Evolutionary conservation across 2,329 filamentous ascomycete genomes (phyloP).

Genomic region (Microdochium paspali): DNA sequence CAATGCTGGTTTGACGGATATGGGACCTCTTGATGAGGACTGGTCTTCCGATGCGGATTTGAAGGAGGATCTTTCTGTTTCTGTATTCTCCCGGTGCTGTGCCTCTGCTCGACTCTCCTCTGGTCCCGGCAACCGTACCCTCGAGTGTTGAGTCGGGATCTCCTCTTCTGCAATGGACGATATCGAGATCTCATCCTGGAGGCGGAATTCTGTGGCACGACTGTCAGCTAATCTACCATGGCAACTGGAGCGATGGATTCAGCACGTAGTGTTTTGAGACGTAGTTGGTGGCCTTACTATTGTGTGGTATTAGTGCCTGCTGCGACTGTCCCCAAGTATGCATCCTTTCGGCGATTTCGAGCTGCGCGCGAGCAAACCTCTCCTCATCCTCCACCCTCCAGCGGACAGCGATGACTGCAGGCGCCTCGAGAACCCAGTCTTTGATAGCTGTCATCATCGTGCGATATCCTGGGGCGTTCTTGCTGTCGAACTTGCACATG

Average conservation of each 20-base stretch:
- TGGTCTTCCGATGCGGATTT: slow-evolving; percentile 14
- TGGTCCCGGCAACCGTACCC: no score
- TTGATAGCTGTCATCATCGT: slow-evolving; percentile 38
- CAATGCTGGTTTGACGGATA: slow-evolving; percentile 38
- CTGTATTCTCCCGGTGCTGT: not conserved
- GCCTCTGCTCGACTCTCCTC: not conserved
- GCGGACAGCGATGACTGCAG: slow-evolving; percentile 40
- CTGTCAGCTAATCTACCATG: not conserved
- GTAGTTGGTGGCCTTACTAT: not conserved
- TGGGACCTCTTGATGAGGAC: slow-evolving; percentile 10
- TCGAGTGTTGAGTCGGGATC: no score
- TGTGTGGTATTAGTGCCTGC: not conserved
- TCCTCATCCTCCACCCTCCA: slow-evolving; percentile 54
- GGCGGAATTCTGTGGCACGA: no score
- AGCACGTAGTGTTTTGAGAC: not conserved
- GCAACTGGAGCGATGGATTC: not conserved
- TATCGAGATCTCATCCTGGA: no score
- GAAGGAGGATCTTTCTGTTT: slow-evolving; percentile 10
- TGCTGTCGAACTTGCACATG: slow-evolving; percentile 36
- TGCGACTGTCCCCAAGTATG: slow-evolving; percentile 20
- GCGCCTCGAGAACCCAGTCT: slow-evolving; percentile 45
- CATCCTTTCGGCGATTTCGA: slow-evolving; percentile 36
- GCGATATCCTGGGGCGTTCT: slow-evolving; percentile 55
- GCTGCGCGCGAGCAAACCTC: slow-evolving; percentile 28
- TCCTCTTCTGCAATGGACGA: no score